These are phyloP conservation scores for Solanum habrochaites DNA, from an alignment of 257 asterid species.

Conservation along the genomic window DNA sequence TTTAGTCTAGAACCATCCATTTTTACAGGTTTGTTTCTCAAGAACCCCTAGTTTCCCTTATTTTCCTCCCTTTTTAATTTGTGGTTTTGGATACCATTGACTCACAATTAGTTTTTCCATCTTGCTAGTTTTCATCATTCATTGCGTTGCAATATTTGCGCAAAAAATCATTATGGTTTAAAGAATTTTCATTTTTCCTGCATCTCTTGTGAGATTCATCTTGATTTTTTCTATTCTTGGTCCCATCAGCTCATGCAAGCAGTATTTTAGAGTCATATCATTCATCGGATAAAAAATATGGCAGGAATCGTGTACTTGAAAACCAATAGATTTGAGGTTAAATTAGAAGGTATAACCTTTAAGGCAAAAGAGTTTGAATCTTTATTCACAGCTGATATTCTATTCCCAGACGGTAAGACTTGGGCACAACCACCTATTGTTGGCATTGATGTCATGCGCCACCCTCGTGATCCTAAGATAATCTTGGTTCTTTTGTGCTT, in stretches of 20 bases:
- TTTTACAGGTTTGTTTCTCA: neutral
- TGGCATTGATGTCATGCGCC: conserved; percentile 77
- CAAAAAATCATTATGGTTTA: neutral
- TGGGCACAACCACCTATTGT: conserved; percentile 66
- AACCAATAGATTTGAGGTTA: conserved; percentile 73
- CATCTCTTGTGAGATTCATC: conserved; percentile 2
- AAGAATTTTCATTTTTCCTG: conserved; percentile 9
- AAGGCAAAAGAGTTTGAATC: conserved; percentile 61
- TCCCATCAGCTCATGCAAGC: neutral
- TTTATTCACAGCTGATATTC: conserved; percentile 55
- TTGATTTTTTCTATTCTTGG: neutral
- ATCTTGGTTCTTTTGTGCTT: conserved; percentile 49
- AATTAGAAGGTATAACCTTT: conserved; percentile 82
- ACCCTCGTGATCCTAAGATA: conserved; percentile 63
- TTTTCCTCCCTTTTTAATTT: neutral
- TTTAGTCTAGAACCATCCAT: neutral
- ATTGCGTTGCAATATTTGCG: neutral
- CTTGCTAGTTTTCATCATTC: neutral
- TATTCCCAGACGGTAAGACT: conserved; percentile 53
- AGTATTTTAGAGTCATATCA: neutral
- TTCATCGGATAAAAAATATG: conserved; percentile 26
- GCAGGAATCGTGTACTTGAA: conserved; percentile 58
- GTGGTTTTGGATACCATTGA: neutral
- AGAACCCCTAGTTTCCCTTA: neutral
- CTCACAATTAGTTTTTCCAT: neutral